Evolutionary conservation across 805 yeast species (phyloP).

Genomic region (Barnettozyma wickerhamii): DNA sequence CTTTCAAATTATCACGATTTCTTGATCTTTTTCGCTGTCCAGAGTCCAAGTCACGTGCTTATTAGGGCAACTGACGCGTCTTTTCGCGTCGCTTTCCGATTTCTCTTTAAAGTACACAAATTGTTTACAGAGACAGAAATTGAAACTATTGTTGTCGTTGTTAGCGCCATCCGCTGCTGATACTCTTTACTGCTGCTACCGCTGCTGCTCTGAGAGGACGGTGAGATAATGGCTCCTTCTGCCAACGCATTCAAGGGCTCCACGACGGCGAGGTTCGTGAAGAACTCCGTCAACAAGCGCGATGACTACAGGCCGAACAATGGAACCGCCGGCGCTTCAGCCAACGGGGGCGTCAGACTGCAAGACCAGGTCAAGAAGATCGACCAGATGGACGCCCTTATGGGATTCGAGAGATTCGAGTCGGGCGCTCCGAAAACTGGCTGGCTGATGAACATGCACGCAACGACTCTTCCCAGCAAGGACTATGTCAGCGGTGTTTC

Average conservation of each 20-base stretch:
- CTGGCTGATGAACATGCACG: conserved; percentile 94
- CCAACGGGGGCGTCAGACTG: conserved; percentile 4
- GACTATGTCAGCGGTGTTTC: conserved; percentile 64
- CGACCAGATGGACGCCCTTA: conserved; percentile 68
- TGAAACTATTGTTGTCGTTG: too few species aligned
- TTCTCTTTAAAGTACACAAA: too few species aligned
- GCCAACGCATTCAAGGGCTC: conserved; percentile 38
- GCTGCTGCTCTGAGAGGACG: too few species aligned
- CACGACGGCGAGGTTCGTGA: conserved; percentile 48
- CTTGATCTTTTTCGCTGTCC: too few species aligned
- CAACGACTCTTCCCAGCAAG: conserved; percentile 63
- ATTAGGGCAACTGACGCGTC: not conserved
- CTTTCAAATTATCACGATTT: too few species aligned
- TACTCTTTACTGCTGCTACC: too few species aligned
- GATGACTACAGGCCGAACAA: conserved; percentile 26
- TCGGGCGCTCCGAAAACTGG: conserved; percentile 72
- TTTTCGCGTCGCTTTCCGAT: too few species aligned
- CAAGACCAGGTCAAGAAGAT: conserved; percentile 52
- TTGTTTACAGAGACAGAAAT: too few species aligned
- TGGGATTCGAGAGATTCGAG: conserved; percentile 85
- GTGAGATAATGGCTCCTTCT: not conserved
- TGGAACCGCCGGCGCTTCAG: conserved; percentile 20
- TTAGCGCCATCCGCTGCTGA: too few species aligned
- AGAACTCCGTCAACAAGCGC: conserved; percentile 29
- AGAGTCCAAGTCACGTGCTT: conserved; percentile 1